Base-by-base conservation (phyloP, 169 alveolate genomes). In the Ichthyophthirius multifiliis region DNA sequence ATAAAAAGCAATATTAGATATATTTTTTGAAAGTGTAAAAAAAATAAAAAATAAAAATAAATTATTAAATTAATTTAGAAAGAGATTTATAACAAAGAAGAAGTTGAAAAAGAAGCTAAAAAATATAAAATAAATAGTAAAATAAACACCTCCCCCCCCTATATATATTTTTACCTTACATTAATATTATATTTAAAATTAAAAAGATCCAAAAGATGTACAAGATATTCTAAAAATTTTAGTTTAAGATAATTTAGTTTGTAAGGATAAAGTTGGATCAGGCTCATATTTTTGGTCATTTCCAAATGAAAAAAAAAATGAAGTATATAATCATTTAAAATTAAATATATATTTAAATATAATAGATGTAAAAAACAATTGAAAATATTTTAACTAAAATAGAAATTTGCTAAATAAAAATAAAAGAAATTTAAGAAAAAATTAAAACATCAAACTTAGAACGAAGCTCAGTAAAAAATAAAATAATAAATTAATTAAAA, bases 261-360 rank as follows among this genome's bases (percentile, higher is more conserved):
- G 31, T 55, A 55, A 55, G 16, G 71, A 55, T 55, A 55, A 55
- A 10, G 71, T 55, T 27, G 71, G 71, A 23, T 27, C 13, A 20
- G 71, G 71, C 4, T 16, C 71, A 27, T 55, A 27, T 23, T 55
- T 55, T 55, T 55, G 71, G 71, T 55, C 71, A 7, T 55, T 55
- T 27, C 71, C 71, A 15, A 55, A 55, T 55, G 71, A 55, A 23
- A 55, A 55, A 55, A 55, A 55, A 39, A 39, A 55, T 0, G 71
- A 55, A 55, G 71, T 55, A 55, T 0, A 48, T n/a, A 9, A 41
- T 16, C 16, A 4, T 23, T 9, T 27, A 27, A 15, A 0, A 1
- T 16, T 23, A 13, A 18, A 7, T 18, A 27, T 1, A 4, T 48
- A 4, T 48, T 15, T 27, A 1, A 27, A 13, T 4, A 18, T 1